A percentile compares a stretch with the other conserved stretches of the same genome.
Evolutionary conservation across 129 eudicot genomes (phyloP).

Genomic region (Centaurea solstitialis): DNA sequence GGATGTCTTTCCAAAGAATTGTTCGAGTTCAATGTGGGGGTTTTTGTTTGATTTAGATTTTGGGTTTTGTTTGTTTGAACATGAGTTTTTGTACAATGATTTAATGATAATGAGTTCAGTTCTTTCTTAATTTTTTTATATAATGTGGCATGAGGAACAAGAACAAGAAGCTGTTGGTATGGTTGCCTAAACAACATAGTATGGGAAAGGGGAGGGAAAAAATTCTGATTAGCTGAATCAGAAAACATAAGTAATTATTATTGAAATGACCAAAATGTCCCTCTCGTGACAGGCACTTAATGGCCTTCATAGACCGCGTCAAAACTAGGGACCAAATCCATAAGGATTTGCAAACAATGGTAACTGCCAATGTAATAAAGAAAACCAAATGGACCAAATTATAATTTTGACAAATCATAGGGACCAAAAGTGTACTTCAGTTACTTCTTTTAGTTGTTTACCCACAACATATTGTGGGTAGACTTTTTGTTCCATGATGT

Average conservation of each 20-base stretch:
- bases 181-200: neutral
- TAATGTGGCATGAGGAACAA: neutral
- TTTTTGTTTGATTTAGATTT: neutral
- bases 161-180: neutral
- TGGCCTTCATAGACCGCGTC: neutral
- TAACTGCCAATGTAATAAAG: neutral
- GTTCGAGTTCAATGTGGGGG: neutral
- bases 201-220: neutral
- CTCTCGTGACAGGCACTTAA: neutral
- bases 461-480: neutral
- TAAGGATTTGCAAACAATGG: neutral
- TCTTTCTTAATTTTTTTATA: neutral
- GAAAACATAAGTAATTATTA: neutral
- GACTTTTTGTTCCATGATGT: neutral
- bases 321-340: neutral
- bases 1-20: slow-evolving; percentile 11
- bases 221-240: neutral
- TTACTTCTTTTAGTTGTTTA: neutral
- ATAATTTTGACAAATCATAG: neutral
- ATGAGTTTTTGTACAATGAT: neutral
- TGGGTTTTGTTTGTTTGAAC: neutral
- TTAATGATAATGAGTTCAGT: neutral
- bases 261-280: neutral
- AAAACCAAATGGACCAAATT: neutral
- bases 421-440: neutral